Evolutionary conservation across 2,329 filamentous ascomycete genomes (phyloP).

Genomic region (Neofusicoccum laricinum): DNA sequence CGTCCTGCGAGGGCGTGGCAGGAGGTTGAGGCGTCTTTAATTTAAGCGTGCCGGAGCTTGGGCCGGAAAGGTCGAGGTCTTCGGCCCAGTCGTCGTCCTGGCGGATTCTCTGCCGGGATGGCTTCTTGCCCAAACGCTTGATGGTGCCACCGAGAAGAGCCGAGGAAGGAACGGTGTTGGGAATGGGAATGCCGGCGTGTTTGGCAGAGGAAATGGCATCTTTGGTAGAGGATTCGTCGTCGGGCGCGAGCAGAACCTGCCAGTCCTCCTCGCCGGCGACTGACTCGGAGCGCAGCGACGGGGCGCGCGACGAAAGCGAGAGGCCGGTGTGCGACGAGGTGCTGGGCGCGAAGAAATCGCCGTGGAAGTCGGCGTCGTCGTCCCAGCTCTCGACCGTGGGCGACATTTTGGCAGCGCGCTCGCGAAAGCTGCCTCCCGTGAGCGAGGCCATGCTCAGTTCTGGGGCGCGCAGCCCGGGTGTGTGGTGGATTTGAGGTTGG

Average conservation of each 20-base stretch:
- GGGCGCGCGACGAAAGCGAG: slow-evolving; percentile 73
- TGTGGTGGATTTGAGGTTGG: slow-evolving; percentile 19
- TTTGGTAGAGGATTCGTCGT: slow-evolving; percentile 78
- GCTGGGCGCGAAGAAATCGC: slow-evolving; percentile 72
- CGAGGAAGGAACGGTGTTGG: slow-evolving; percentile 79
- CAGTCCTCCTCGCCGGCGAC: slow-evolving; percentile 77
- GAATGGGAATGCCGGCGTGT: slow-evolving; percentile 87
- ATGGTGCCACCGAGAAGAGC: slow-evolving; percentile 91
- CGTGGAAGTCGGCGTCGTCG: slow-evolving; percentile 50
- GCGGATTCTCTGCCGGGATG: slow-evolving; percentile 41
- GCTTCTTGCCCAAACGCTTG: slow-evolving; percentile 71
- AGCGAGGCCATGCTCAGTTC: slow-evolving; percentile 28
- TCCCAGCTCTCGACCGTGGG: slow-evolving; percentile 68
- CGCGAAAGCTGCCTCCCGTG: slow-evolving; percentile 35
- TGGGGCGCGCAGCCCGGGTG: slow-evolving; percentile 19
- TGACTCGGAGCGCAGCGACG: slow-evolving; percentile 78
- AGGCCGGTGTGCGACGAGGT: slow-evolving; percentile 51
- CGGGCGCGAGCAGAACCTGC: slow-evolving; percentile 78
- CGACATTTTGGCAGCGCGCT: slow-evolving; percentile 42
- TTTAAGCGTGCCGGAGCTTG: slow-evolving; percentile 37
- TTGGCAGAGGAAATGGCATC: slow-evolving; percentile 87
- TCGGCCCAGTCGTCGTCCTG: slow-evolving; percentile 52
- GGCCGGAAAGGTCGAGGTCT: slow-evolving; percentile 46
- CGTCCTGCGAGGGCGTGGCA: slow-evolving; percentile 33
- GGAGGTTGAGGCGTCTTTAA: slow-evolving; percentile 43